A percentile compares a stretch with the other conserved stretches of the same genome.
These are phyloP conservation scores for Lupinus albus DNA, from an alignment of 306 rosid genomes.

Conservation along the genomic window DNA sequence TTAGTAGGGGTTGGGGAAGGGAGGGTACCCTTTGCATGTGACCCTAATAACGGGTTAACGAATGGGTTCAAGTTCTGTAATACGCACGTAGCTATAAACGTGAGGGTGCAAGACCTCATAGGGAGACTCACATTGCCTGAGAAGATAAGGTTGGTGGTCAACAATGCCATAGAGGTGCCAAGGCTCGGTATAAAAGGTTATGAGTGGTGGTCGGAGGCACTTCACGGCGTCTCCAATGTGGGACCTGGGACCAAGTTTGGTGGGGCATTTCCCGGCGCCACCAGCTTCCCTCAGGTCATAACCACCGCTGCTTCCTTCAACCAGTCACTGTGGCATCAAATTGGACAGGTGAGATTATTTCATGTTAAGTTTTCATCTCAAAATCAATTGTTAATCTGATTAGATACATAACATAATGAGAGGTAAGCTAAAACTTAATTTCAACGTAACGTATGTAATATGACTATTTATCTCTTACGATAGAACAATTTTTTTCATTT, in stretches of 20 bases:
- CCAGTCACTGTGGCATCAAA: conserved; percentile 71
- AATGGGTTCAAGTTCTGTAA: conserved; percentile 60
- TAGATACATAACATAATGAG: no score
- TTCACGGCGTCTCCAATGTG: conserved; percentile 77
- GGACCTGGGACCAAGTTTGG: conserved; percentile 92
- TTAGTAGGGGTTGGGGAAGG: conserved; percentile 27
- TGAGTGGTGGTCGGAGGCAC: conserved; percentile 77
- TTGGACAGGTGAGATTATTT: conserved; percentile 78
- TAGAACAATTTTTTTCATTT: no score
- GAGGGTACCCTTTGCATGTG: conserved; percentile 75
- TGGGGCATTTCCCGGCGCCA: conserved; percentile 79
- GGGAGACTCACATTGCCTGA: conserved; percentile 74
- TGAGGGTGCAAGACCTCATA: conserved; percentile 71
- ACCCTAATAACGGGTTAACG: conserved; percentile 63
- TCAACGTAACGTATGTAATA: no score
- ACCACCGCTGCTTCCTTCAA: conserved; percentile 95
- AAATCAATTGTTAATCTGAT: no score
- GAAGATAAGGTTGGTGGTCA: conserved; percentile 75
- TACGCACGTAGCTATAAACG: conserved; percentile 45
- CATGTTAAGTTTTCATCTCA: no score
- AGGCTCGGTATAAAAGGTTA: conserved; percentile 80
- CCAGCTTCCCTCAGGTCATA: conserved; percentile 96
- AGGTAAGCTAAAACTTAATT: no score
- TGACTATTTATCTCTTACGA: no score
- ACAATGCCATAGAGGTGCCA: conserved; percentile 72